Evolutionary conservation across 768 basidiomycete genomes (phyloP).

Genomic region (Pisolithus sp.): DNA sequence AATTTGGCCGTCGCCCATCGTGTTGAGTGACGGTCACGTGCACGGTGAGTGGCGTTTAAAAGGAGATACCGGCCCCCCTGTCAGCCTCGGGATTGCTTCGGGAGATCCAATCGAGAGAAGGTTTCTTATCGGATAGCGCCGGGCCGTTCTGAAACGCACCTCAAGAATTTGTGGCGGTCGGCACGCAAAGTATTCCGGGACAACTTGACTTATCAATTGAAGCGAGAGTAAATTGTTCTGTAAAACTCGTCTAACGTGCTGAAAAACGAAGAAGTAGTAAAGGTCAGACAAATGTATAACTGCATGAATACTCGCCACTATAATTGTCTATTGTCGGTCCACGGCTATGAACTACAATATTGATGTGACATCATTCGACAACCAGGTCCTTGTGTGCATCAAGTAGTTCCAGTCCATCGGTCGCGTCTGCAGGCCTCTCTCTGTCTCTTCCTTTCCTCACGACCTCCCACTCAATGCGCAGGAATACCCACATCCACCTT

Average conservation of each 20-base stretch:
- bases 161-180: neutral
- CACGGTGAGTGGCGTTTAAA: neutral
- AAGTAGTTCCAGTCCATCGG: conserved; percentile 12
- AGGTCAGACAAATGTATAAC: too few relatives aligned
- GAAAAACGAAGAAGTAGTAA: neutral
- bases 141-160: neutral
- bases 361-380: conserved; percentile 9
- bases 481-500: conserved; percentile 97
- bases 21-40: neutral
- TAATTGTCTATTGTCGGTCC: neutral
- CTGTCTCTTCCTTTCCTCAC: conserved; percentile 46
- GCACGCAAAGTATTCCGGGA: neutral
- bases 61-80: too few relatives aligned
- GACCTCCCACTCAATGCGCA: conserved; percentile 95
- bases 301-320: conserved; percentile 10
- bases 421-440: neutral
- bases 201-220: neutral
- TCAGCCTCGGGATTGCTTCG: too few relatives aligned
- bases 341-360: neutral
- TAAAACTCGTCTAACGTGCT: neutral
- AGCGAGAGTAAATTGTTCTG: neutral
- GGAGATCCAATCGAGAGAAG: too few relatives aligned
- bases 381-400: conserved; percentile 8
- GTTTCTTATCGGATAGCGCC: too few relatives aligned
- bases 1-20: neutral